A percentile compares a stretch with the other conserved stretches of the same genome.
phyloP scores from a whole-genome alignment of 1,139 yeast species.

The Pichia norvegensis region DNA sequence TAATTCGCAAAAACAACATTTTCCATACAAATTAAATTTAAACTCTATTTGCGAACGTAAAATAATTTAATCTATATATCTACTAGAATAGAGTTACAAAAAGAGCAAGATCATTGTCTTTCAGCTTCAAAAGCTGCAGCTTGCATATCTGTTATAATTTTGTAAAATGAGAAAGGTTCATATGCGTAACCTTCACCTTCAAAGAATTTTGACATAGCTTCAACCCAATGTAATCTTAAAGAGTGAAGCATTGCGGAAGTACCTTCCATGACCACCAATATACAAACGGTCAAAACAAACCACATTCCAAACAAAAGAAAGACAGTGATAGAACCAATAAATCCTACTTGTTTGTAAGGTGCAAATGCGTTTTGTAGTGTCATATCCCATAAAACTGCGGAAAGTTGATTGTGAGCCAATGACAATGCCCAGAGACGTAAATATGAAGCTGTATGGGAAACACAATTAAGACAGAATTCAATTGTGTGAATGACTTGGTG shows the following conservation, averaged over 20 bases:
- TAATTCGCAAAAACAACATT: too few relatives aligned
- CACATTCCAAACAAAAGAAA: constrained; percentile 86
- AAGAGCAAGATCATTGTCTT: constrained; percentile 1
- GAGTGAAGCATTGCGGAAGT: constrained; percentile 98
- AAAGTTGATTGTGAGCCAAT: constrained; percentile 92
- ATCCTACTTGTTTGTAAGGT: constrained; percentile 41
- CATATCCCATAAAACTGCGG: constrained; percentile 94
- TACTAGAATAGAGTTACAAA: not conserved
- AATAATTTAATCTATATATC: not conserved
- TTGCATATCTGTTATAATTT: constrained; percentile 22
- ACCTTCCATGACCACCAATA: constrained; percentile 95
- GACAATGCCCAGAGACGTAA: constrained; percentile 96
- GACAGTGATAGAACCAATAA: constrained; percentile 60
- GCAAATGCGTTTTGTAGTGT: constrained; percentile 82
- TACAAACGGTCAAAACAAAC: constrained; percentile 85
- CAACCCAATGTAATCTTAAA: constrained; percentile 67
- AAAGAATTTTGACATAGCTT: constrained; percentile 96
- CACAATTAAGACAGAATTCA: constrained; percentile 95
- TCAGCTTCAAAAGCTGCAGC: constrained; percentile 12
- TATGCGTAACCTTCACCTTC: constrained; percentile 91
- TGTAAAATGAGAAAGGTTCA: constrained; percentile 65
- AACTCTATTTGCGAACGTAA: not conserved
- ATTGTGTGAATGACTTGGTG: constrained; percentile 98
- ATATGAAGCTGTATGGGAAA: constrained; percentile 96
- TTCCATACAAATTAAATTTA: too few relatives aligned